phyloP scores from a whole-genome alignment of 2,329 filamentous ascomycete species.

The Verticillium isaacii region DNA sequence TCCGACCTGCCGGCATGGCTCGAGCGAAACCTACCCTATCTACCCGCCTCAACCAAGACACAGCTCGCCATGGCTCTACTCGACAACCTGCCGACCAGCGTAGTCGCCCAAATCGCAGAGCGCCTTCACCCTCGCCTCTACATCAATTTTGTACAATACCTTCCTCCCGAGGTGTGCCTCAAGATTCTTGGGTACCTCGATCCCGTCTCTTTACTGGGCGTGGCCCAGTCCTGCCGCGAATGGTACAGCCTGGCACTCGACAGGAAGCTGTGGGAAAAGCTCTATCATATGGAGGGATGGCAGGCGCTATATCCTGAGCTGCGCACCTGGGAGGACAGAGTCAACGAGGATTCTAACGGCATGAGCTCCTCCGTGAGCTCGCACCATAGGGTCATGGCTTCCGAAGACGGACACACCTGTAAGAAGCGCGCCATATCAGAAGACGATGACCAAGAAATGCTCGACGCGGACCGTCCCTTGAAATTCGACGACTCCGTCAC shows the following conservation, averaged over 20 bases:
- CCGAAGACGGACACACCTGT: slow-evolving; percentile 44
- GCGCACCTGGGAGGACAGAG: slow-evolving; percentile 56
- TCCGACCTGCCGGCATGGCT: slow-evolving; percentile 46
- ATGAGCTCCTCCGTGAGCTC: slow-evolving; percentile 29
- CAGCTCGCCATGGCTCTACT: slow-evolving; percentile 75
- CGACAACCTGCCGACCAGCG: slow-evolving; percentile 71
- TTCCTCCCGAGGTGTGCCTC: slow-evolving; percentile 87
- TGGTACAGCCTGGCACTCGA: slow-evolving; percentile 84
- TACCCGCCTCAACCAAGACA: slow-evolving; percentile 44
- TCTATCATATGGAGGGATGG: slow-evolving; percentile 88
- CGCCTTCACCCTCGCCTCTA: slow-evolving; percentile 78
- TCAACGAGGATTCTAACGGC: slow-evolving; percentile 37
- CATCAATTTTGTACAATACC: slow-evolving; percentile 81
- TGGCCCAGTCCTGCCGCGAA: slow-evolving; percentile 71
- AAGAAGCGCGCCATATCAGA: slow-evolving; percentile 51
- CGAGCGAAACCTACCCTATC: slow-evolving; percentile 40
- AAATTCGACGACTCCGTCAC: slow-evolving; percentile 19
- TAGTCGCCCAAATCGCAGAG: slow-evolving; percentile 75
- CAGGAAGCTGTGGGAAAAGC: slow-evolving; percentile 76
- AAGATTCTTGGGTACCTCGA: slow-evolving; percentile 86
- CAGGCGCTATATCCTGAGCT: slow-evolving; percentile 64
- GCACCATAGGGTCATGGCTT: slow-evolving; percentile 35
- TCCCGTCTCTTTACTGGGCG: slow-evolving; percentile 71
- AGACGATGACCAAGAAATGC: slow-evolving; percentile 43
- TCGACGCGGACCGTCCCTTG: slow-evolving; percentile 23